Percentiles rank a stretch among this genome's conserved stretches.
These are phyloP conservation scores for Brassica carinata DNA, from an alignment of 345 rosid genomes.

Conservation along the genomic window DNA sequence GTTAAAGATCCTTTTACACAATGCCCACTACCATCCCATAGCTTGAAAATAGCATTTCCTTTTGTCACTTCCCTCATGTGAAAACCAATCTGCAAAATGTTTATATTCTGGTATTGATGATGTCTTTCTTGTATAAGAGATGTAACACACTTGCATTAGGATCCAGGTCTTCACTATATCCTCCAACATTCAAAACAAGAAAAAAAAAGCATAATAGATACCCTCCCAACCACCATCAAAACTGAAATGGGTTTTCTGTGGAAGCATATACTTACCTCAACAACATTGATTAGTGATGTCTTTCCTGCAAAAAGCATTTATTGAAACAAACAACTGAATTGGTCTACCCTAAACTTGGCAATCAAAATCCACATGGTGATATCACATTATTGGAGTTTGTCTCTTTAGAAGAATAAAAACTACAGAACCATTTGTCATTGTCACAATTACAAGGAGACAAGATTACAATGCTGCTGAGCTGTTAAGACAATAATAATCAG, in stretches of 20 bases:
- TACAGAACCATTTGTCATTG: too few species aligned
- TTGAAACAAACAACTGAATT: neutral
- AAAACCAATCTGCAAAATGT: constrained; percentile 65
- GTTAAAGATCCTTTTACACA: constrained; percentile 42
- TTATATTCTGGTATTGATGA: neutral
- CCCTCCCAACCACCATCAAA: too few species aligned
- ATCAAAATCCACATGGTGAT: neutral
- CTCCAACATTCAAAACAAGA: too few species aligned
- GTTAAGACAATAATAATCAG: too few species aligned
- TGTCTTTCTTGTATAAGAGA: neutral
- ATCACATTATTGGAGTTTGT: too few species aligned
- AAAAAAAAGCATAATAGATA: too few species aligned
- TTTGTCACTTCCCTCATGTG: constrained; percentile 88
- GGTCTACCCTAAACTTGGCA: neutral
- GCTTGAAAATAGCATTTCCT: constrained; percentile 76
- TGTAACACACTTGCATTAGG: constrained; percentile 54
- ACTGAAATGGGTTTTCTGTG: neutral
- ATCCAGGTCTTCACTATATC: constrained; percentile 73
- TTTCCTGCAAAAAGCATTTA: constrained; percentile 53
- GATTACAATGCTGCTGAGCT: too few species aligned
- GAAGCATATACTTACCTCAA: constrained; percentile 58
- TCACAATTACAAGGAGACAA: too few species aligned
- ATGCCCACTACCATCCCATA: constrained; percentile 89
- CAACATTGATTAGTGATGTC: constrained; percentile 78
- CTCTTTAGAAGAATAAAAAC: too few species aligned